Conservation (phyloP, 106 monocot species). For the Dioscorea alata region DNA sequence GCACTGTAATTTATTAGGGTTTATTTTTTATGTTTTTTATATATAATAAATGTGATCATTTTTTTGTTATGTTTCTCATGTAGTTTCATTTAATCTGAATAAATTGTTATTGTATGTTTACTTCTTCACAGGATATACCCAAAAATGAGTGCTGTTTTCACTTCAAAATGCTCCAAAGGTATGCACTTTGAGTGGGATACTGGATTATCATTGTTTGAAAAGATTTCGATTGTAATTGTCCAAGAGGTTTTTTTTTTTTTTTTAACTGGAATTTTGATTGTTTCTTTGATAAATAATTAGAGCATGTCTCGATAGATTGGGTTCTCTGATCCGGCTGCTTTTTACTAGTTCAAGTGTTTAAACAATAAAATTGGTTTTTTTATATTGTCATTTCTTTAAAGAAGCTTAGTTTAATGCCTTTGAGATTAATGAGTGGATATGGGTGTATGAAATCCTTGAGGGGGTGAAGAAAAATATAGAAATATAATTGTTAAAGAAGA, state of each 20-base stretch:
- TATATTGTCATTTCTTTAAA: not conserved
- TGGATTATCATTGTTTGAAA: no score
- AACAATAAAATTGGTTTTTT: not conserved
- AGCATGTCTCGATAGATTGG: not conserved
- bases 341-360: not conserved
- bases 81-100: not conserved
- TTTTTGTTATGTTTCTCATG: not conserved
- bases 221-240: no score
- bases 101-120: not conserved
- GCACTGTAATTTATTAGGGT: not conserved
- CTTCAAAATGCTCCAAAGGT: not conserved
- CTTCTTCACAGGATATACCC: not conserved
- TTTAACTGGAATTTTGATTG: no score
- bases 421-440: not conserved
- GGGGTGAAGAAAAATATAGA: no score
- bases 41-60: not conserved
- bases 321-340: not conserved
- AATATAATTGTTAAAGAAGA: no score
- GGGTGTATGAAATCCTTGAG: not conserved
- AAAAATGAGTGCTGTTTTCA: not conserved
- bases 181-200: not conserved
- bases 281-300: no score
- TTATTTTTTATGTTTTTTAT: not conserved
- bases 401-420: not conserved
- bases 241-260: no score